phyloP scores from a whole-genome alignment of 768 basidiomycete species.

The Atractiella rhizophila region DNA sequence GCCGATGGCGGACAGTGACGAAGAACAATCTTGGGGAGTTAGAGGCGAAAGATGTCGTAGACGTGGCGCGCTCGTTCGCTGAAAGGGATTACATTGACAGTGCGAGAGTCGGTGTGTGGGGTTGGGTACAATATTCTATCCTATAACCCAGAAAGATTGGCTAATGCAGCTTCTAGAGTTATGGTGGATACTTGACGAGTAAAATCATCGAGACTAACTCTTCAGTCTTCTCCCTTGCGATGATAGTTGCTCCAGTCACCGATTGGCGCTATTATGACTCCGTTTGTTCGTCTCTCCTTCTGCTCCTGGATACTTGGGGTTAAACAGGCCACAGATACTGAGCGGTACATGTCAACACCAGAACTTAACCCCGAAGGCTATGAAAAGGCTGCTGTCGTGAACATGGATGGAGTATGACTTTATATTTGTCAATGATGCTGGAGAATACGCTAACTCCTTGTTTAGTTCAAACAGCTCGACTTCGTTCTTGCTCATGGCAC shows the following conservation, averaged over 20 bases:
- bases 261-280: conserved; percentile 42
- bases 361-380: conserved; percentile 61
- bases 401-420: conserved; percentile 72
- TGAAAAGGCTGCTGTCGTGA: conserved; percentile 58
- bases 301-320: conserved; percentile 1
- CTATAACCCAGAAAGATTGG: not conserved
- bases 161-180: conserved; percentile 45
- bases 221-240: conserved; percentile 66
- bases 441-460: too few relatives aligned
- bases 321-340: conserved; percentile 75
- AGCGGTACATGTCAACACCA: conserved; percentile 83
- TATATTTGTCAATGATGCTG: too few relatives aligned
- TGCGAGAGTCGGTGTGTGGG: conserved; percentile 80
- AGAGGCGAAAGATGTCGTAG: conserved; percentile 73
- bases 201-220: conserved; percentile 79
- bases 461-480: conserved; percentile 50
- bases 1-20: conserved; percentile 60
- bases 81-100: conserved; percentile 67
- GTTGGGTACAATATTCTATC: conserved; percentile 31
- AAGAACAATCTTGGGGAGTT: conserved; percentile 64
- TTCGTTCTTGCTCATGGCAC: conserved; percentile 76
- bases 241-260: conserved; percentile 78
- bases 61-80: conserved; percentile 69
- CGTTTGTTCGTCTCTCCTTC: conserved; percentile 26
- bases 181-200: conserved; percentile 84